These are phyloP conservation scores for Sarcodon sp. DNA, from an alignment of 768 basidiomycete species.

Conservation along the genomic window DNA sequence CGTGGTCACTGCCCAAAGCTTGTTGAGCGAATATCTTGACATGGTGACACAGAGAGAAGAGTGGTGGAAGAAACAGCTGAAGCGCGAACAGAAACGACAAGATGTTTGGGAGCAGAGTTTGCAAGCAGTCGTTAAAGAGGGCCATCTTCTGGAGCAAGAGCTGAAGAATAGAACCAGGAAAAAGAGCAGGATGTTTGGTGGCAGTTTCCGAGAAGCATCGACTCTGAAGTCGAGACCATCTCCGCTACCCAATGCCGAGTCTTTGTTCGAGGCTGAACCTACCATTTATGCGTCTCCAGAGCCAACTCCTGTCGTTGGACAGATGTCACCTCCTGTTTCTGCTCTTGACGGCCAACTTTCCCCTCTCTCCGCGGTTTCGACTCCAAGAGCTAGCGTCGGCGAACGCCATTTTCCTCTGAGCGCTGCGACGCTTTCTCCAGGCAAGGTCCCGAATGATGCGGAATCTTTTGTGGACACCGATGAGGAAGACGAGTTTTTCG, in stretches of 20 bases:
- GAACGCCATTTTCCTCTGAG: slow-evolving; percentile 6
- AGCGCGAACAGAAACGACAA: slow-evolving; percentile 50
- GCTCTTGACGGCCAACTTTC: not conserved
- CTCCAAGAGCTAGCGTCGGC: not conserved
- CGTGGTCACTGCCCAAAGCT: slow-evolving; percentile 37
- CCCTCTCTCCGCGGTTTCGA: not conserved
- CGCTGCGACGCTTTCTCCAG: not conserved
- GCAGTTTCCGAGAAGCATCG: slow-evolving; percentile 8
- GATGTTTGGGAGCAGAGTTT: slow-evolving; percentile 86
- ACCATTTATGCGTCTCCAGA: not conserved
- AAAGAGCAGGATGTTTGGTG: slow-evolving; percentile 31
- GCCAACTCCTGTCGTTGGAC: not conserved
- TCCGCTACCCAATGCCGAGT: not conserved
- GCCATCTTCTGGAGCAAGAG: slow-evolving; percentile 73
- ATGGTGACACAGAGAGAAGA: slow-evolving; percentile 72
- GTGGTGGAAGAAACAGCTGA: slow-evolving; percentile 59
- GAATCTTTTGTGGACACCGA: slow-evolving; percentile 37
- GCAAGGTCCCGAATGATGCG: slow-evolving; percentile 15
- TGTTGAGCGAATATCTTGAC: slow-evolving; percentile 53
- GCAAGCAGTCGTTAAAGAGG: slow-evolving; percentile 74
- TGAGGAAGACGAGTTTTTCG: slow-evolving; percentile 95
- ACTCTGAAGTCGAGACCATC: not conserved
- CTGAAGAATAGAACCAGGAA: slow-evolving; percentile 44
- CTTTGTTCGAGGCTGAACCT: not conserved
- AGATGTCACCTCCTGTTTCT: not conserved